Evolutionary conservation across 164 flowering plant species (phyloP), one percentile per base, ranked within the genome.

Genomic region (Aristolochia fimbriata): DNA sequence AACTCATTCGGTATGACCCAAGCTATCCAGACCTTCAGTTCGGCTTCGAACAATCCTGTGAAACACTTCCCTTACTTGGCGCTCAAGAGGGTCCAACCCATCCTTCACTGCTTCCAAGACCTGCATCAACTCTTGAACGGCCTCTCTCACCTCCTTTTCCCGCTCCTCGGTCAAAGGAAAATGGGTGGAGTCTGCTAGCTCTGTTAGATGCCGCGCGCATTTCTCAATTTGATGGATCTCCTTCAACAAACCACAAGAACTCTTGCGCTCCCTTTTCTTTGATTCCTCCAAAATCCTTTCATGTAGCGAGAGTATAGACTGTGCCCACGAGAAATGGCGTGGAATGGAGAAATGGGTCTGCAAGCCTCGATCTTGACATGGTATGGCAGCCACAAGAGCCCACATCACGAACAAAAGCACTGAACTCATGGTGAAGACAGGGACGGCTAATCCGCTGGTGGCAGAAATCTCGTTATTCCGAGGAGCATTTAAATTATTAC

Each of bases 331-430:
- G 69, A 78, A 86, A 9, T 86, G 80, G 68, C 86, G 73, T 1
- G 97, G 82, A 14, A 77, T 59, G 10, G 80, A 68, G 60, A 90
- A 84, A 58, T 90, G 94, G 0, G 71, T 78, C 47, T 86, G 94
- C 30, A 93, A 79, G 2, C 98, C 96, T 2, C 98, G 78, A 62
- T 93, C 97, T 67, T 93, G 98, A 65, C 98, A 93, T 8, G 98
- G 98, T 27, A 88, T 90, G 1, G 98, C 96, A 6, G 98, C 97
- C 49, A 93, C 97, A 1, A 93, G 78, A 2, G 86, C 79, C 98
- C 97, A 90, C 88, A 80, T 84, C 55, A 81, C 90, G 54, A 90
- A 84, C 65, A 81, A 57, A 45, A 90, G 69, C 20, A 93, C 74
- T 15, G 78, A 76, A 52, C 68, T 83, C 94, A 90, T 88, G 0